Base-by-base conservation (phyloP, 257 asterid species). In the Salvia splendens region DNA sequence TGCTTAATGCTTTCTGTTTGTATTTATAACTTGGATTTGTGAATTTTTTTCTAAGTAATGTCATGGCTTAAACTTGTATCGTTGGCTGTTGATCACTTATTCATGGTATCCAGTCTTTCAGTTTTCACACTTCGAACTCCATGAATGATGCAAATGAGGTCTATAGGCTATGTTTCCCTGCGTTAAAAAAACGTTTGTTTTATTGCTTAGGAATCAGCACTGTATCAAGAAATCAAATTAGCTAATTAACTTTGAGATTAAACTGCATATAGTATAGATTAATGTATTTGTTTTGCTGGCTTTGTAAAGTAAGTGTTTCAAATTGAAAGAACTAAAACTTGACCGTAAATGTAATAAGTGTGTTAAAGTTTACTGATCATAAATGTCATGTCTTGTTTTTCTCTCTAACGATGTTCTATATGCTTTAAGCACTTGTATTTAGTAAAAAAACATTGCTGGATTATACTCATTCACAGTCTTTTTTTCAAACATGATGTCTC, bases 401-500 rank as follows among this genome's bases (percentile, higher is more conserved):
- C 20, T 15, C 20, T 16, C 55, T 12, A 3, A 11, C 16, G 55
- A 49, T 49, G 55, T 10, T 8, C 40, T 17, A 17, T 61, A 11
- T 11, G 42, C 55, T 46, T 30, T 46, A 6, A 30, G 45, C 20
- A 15, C 56, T 12, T 30, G 3, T 43, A 8, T 5, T 17, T 32
- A 12, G 46, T 32, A 56, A 1, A 15, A 15, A 56, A 56, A 56
- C 1, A 5, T 33, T 2, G 43, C 9, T 0, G 11, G 12, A 56
- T 61, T 61, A 5, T 24, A 6, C 30, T 30, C 16, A 49, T 28
- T 63, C 16, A 28, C 5, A 24, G 16, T 8, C 49, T n/a, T 30
- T 68, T 53, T 33, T 52, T 53, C 50, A 30, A 41, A 14, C 62
- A 53, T 55, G 65, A 46, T 41, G 41, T 16, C 49, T 47, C 4